Evolutionary conservation across 2,329 filamentous ascomycete species (phyloP).

Genomic region (Penicillium sp.): DNA sequence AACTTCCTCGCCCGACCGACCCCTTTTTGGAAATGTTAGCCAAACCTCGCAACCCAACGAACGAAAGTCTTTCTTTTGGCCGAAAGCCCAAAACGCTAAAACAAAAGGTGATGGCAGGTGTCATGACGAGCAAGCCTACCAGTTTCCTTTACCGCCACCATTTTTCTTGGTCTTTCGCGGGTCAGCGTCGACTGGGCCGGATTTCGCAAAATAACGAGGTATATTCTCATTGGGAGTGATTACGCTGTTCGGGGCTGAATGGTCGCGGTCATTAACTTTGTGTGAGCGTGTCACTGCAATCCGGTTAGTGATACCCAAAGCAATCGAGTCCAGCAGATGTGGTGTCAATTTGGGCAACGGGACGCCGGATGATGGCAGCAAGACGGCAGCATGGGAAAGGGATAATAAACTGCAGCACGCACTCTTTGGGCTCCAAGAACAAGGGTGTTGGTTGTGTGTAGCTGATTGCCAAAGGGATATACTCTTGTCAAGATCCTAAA

Average conservation of each 20-base stretch:
- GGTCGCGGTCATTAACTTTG: conserved; percentile 94
- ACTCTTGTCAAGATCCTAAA: background rate
- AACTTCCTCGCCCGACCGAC: conserved; percentile 79
- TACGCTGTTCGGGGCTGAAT: conserved; percentile 78
- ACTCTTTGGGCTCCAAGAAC: background rate
- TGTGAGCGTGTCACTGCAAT: conserved; percentile 90
- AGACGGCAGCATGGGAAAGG: background rate
- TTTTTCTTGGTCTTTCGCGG: conserved; percentile 98
- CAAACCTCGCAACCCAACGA: background rate
- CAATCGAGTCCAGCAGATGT: background rate
- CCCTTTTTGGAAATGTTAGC: conserved; percentile 61
- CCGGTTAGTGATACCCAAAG: background rate
- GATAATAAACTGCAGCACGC: background rate
- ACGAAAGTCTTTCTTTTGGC: background rate
- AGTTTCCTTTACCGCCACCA: conserved; percentile 89
- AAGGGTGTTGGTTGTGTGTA: background rate
- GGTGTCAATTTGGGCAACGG: background rate
- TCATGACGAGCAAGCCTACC: conserved; percentile 62
- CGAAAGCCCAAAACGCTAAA: no score
- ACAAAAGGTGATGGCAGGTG: background rate
- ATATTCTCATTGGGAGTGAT: conserved; percentile 72
- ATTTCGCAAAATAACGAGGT: conserved; percentile 92
- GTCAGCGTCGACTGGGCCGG: conserved; percentile 77
- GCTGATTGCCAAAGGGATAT: background rate
- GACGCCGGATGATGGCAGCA: background rate